phyloP scores from a whole-genome alignment of 176 grass and related monocot species.

The Typha latifolia region DNA sequence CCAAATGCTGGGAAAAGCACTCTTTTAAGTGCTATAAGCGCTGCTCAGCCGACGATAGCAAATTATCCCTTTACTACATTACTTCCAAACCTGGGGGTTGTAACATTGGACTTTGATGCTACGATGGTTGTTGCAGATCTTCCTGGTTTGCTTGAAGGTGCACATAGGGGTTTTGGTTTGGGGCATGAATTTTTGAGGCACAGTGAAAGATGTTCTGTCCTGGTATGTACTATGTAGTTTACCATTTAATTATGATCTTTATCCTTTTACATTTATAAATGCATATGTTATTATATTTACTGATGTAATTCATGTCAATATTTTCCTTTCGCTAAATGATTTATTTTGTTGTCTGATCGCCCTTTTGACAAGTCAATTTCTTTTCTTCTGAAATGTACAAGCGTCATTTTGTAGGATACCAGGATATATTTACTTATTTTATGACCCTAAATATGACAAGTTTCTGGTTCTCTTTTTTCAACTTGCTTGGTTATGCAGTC shows the following conservation, averaged over 20 bases:
- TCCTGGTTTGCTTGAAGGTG: conserved; percentile 92
- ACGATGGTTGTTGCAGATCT: conserved; percentile 95
- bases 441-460: no score
- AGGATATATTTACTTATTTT: no score
- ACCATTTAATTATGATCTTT: background rate
- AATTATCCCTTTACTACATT: conserved; percentile 96
- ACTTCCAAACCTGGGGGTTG: conserved; percentile 91
- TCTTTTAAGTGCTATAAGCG: conserved; percentile 70
- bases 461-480: no score
- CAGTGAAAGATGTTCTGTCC: conserved; percentile 75
- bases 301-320: no score
- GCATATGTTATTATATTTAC: no score
- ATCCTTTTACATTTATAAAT: no score
- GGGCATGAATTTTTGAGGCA: conserved; percentile 95
- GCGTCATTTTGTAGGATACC: no score
- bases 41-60: conserved; percentile 88
- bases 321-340: no score
- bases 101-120: conserved; percentile 87
- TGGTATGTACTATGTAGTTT: conserved; percentile 32
- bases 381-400: no score
- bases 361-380: no score
- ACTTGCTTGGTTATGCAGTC: no score
- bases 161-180: conserved; percentile 85
- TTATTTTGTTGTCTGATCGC: no score
- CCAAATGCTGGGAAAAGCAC: conserved; percentile 99